Evolutionary conservation across 169 alveolate genomes (phyloP), one percentile per base, ranked within the genome.

Genomic region (Plasmodium coatneyi): DNA sequence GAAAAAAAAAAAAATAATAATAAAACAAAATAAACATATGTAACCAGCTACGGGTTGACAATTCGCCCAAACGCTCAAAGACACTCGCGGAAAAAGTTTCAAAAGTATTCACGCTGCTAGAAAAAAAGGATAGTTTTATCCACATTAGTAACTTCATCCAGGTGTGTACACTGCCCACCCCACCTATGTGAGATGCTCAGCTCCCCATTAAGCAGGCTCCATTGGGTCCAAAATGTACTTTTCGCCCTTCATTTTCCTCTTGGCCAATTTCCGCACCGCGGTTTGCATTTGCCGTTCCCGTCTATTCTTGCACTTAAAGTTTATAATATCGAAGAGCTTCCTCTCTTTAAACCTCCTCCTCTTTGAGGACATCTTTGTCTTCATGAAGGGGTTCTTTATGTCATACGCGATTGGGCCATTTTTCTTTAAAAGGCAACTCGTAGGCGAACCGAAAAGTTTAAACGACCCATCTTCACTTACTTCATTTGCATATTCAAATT

Each of bases 391-490:
- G 66, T 93, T 84, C 41, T 91, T 95, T 10, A 96, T 84, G 81
- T 96, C 97, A 74, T 96, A 96, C 3, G 97, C 96, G 25, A 96
- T 79, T n/a, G 95, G 86, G 28, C 95, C 82, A 41, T 95, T 94
- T 84, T 92, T 87, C 82, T 96, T 96, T 66, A 89, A 49, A 89
- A 89, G 80, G 36, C 94, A 89, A 78, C 94, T 89, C 1, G 74
- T 78, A 78, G 86, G 34, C 7, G 90, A 79, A 60, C 94, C 94
- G 71, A 89, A 89, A 39, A 89, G 94, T 32, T 25, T 89, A 89
- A 89, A 89, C 71, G 94, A 89, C 32, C 76, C 56, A 79, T 89
- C 94, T 14, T 74, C 86, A 43, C 46, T 79, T 60, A 79, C 94
- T 56, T 79, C 82, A 89, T 89, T 78, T 28, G 81, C 36, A 89